Base-by-base conservation (phyloP, 78 protist species). In the Dictyostelium intermedium region DNA sequence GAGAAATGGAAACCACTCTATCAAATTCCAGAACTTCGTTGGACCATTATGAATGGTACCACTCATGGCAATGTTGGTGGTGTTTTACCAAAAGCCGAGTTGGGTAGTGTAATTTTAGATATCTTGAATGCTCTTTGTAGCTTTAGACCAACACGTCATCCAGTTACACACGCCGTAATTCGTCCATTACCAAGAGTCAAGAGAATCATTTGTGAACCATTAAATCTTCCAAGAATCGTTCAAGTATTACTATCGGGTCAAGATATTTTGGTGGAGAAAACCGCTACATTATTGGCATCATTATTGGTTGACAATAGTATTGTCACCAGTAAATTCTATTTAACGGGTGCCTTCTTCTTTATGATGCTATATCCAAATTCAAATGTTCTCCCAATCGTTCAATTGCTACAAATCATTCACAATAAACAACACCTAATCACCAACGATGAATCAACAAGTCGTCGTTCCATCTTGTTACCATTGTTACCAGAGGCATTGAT, bases 331-430 rank as follows among this genome's bases (percentile, higher is more conserved):
- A 45, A 73, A 43, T 83, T 97, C 74, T 97, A 89, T 92, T 69
- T 84, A 13, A 92, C 98, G 43, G 98, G 98, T 41, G 96, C 79
- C 41, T 97, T 96, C 94, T 93, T 76, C 91, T 97, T 97, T 82
- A 32, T 73, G 66, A 86, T 96, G 79, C 79, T 96, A 87, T 97
- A 97, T 92, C 92, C 95, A 14, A 97, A 97, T 30, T 93, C 97
- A 20, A 97, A 97, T 70, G 39, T 97, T 25, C 20, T 87, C 3
- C 97, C 97, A 27, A 85, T 96, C 3, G 84, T 85, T 37, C 43
- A 77, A 11, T 20, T 97, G 11, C 45, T 96, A 34, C 37, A 45
- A 18, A 23, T 18, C 37, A 81, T 91, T 20, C 98, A 97, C 89
- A 81, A 43, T 66, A 69, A 91, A 78, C 98, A 97, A 82, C 91